Evolutionary conservation across 371 early-diverging fungal species (phyloP), one percentile per base, ranked within the genome.

Genomic region (Mortierella sp.): DNA sequence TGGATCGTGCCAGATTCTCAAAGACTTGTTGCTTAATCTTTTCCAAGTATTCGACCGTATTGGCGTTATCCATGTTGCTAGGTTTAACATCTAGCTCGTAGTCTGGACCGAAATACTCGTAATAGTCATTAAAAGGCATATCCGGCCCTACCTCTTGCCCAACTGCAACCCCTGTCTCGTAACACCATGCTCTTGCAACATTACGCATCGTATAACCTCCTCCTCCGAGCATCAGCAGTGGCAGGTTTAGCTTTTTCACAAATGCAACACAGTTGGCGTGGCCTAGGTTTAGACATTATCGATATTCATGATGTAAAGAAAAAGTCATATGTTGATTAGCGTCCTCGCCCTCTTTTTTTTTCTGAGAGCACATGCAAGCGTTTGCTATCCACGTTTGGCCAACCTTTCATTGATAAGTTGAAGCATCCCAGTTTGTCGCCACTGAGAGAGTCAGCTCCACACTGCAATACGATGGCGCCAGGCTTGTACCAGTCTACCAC

Each of bases 201-300:
- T 99, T 99, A 67, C 98, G 93, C 84, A 99, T 97, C 0, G 99
- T 98, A 80, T 99, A 99, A 1, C 99, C 99, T 55, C 99, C 99
- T 40, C 99, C 99, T 67, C 99, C 99, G 4, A 99, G 87, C 63
- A 99, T 89, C 70, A 99, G 82, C 76, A 97, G 79, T 11, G 99
- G 99, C 65, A 99, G 86, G 75, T 95, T 94, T 77, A 99, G 95
- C 24, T 87, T 91, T 73, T 97, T 97, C 64, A 99, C 94, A 80
- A 94, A 98, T 62, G 94, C 92, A 15, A 99, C 96, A 70, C 99
- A 98, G 58, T 91, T 90, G 10, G 97, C 98, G 73, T 99, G 92
- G 0, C 92, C 90, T 74, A 74, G 28, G 19, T 32, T 36, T 6
- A 36, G 36, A 36, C 6, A 6, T 15, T 15, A 58, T 38, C 10